These are phyloP conservation scores for Metschnikowia henanensis DNA, from an alignment of 805 yeast genomes.

Conservation along the genomic window DNA sequence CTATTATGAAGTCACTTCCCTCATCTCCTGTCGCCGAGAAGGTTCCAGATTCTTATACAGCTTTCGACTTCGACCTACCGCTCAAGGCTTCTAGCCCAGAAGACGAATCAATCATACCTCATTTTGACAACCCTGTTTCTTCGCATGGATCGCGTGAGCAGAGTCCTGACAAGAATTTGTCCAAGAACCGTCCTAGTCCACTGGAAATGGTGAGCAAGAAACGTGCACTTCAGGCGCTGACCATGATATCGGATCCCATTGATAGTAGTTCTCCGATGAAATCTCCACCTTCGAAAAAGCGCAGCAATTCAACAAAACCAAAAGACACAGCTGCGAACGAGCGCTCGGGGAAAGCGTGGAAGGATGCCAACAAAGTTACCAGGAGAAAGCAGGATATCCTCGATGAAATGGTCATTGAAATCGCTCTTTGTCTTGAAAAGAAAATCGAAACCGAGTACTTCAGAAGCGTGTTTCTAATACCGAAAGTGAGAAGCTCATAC, in stretches of 20 bases:
- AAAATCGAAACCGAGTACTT: conserved; percentile 27
- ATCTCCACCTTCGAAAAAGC: conserved; percentile 11
- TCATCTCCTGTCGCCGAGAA: conserved; percentile 14
- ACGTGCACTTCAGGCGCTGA: neutral
- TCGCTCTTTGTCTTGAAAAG: conserved; percentile 31
- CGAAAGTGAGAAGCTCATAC: conserved; percentile 24
- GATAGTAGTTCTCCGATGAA: conserved; percentile 9
- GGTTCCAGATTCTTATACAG: neutral
- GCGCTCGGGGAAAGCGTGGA: conserved; percentile 27
- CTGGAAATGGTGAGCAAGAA: neutral
- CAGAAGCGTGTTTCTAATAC: conserved; percentile 15
- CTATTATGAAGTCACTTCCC: conserved; percentile 1
- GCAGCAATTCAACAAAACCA: neutral
- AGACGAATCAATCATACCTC: neutral
- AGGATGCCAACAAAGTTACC: conserved; percentile 34
- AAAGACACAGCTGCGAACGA: conserved; percentile 3
- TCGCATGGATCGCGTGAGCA: neutral
- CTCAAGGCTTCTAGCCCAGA: neutral
- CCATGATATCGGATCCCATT: conserved; percentile 9
- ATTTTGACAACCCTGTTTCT: neutral
- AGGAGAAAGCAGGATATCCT: conserved; percentile 52
- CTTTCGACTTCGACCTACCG: neutral
- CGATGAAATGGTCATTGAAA: conserved; percentile 47
- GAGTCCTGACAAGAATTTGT: neutral
- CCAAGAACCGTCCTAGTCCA: neutral